Conservation (phyloP, 75 land plant genomes). For the Picea glauca region DNA sequence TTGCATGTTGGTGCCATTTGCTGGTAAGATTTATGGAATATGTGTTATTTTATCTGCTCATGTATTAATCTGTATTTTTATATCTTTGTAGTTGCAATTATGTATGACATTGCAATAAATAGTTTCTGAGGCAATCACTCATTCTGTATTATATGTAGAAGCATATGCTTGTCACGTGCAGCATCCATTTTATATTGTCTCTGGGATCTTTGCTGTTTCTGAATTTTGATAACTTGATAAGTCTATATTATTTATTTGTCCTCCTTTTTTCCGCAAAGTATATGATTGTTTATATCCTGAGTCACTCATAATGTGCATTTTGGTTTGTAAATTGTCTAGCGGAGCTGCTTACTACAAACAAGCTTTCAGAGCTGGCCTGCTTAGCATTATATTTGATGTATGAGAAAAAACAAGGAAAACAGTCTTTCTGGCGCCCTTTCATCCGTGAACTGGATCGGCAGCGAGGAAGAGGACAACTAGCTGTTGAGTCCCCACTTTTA, state of each 20-base stretch:
- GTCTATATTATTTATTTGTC: neutral
- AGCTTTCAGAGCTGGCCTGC: slow-evolving; percentile 94
- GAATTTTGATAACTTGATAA: neutral
- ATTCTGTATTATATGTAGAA: neutral
- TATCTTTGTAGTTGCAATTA: neutral
- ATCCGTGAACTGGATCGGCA: slow-evolving; percentile 98
- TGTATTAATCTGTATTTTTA: neutral
- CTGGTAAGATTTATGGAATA: neutral
- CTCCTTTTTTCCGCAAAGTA: neutral
- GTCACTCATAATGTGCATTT: neutral
- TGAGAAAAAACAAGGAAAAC: slow-evolving; percentile 97
- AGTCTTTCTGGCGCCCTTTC: slow-evolving; percentile 94
- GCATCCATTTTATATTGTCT: no score
- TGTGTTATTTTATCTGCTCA: neutral
- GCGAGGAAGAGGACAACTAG: slow-evolving; percentile 93
- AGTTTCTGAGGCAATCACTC: neutral
- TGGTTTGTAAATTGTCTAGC: slow-evolving; percentile 43
- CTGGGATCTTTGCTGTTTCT: neutral
- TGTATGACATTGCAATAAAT: neutral
- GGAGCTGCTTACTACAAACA: slow-evolving; percentile 91
- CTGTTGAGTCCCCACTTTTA: slow-evolving; percentile 94
- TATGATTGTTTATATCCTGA: neutral
- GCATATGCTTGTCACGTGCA: neutral
- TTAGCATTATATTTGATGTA: slow-evolving; percentile 98
- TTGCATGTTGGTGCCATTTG: neutral